These are phyloP conservation scores for Jaltomata sinuosa DNA, from an alignment of 257 asterid genomes.

Conservation along the genomic window DNA sequence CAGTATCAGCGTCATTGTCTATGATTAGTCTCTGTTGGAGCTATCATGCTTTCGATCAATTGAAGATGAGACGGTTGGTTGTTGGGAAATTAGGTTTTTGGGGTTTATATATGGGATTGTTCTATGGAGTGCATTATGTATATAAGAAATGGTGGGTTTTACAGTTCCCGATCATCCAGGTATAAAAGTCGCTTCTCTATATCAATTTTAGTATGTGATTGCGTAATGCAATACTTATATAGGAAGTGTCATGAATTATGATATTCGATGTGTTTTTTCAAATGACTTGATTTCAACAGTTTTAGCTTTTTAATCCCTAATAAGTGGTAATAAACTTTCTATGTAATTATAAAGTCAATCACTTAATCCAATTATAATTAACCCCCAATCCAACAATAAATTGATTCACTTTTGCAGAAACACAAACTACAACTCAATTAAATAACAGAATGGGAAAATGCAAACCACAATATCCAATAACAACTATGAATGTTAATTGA, in stretches of 20 bases:
- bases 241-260: neutral
- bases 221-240: neutral
- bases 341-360: too few relatives aligned
- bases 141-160: constrained; percentile 69
- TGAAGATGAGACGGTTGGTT: constrained; percentile 15
- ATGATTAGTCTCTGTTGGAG: constrained; percentile 55
- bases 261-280: neutral
- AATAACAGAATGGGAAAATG: neutral
- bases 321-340: neutral
- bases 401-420: too few relatives aligned
- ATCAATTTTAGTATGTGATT: neutral
- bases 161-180: constrained; percentile 89
- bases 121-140: constrained; percentile 60
- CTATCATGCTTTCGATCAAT: constrained; percentile 19
- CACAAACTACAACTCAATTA: too few relatives aligned
- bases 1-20: constrained; percentile 35
- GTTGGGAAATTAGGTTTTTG: constrained; percentile 51
- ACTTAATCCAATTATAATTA: too few relatives aligned
- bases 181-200: constrained; percentile 1
- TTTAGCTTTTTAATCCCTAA: neutral
- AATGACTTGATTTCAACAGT: neutral
- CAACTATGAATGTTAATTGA: neutral
- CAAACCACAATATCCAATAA: neutral
- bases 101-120: constrained; percentile 53
- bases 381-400: too few relatives aligned